Evolutionary conservation across 371 early-diverging fungal genomes (phyloP).

Genomic region (Rhizopus sp.): DNA sequence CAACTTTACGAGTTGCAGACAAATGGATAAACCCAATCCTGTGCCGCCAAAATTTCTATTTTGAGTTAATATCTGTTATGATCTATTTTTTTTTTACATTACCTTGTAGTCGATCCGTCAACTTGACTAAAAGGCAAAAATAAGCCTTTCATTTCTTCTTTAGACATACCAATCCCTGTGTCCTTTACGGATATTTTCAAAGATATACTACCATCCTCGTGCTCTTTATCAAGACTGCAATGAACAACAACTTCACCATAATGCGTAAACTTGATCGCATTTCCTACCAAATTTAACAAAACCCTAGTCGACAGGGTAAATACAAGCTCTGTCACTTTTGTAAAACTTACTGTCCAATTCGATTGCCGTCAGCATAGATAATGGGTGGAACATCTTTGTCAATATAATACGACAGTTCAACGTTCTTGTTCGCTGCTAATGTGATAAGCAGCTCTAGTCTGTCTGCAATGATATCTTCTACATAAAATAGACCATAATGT

Average conservation of each 20-base stretch:
- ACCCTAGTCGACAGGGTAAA: constrained; percentile 18
- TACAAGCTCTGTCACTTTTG: neutral
- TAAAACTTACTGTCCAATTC: constrained; percentile 42
- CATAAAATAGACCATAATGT: constrained; percentile 51
- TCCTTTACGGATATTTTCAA: constrained; percentile 45
- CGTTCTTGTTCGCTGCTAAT: constrained; percentile 52
- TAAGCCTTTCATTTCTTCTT: constrained; percentile 51
- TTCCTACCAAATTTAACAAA: constrained; percentile 49
- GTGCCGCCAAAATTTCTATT: constrained; percentile 60
- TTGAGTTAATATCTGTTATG: neutral
- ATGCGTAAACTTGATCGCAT: constrained; percentile 58
- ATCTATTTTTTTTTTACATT: constrained; percentile 1
- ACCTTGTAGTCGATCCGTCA: constrained; percentile 58
- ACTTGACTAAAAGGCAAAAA: constrained; percentile 63
- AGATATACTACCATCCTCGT: constrained; percentile 24
- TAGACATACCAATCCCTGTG: constrained; percentile 54
- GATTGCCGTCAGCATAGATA: constrained; percentile 53
- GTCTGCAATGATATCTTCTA: constrained; percentile 58
- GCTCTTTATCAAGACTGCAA: constrained; percentile 27
- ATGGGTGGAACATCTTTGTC: constrained; percentile 39
- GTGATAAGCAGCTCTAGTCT: constrained; percentile 58
- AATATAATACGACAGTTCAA: constrained; percentile 53
- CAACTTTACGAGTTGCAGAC: constrained; percentile 51
- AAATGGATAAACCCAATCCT: constrained; percentile 66
- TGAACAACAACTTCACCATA: constrained; percentile 53